Evolutionary conservation across 2,329 filamentous ascomycete genomes (phyloP), one percentile per base, ranked within the genome.

Genomic region (Dothiorella sarmentorum): DNA sequence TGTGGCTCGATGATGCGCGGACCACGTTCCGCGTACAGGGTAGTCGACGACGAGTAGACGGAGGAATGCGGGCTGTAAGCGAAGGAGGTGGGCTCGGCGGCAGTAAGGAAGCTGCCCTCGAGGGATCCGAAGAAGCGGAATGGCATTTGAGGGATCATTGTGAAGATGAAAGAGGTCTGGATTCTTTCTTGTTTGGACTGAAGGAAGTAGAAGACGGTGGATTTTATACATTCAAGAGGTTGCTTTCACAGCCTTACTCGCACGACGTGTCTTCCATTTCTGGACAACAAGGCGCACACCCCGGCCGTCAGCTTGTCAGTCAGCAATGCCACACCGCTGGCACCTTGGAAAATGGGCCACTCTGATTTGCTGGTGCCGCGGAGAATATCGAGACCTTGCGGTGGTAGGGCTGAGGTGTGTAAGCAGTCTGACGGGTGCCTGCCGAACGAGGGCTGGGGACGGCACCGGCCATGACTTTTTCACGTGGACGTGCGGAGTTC

Each of bases 281-380:
- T 40, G 49, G 47, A 27, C 7, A 3, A 20, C 7, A 7, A 11
- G 31, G 15, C 2, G n/a, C 47, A 26, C 33, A 38, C 15, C 31
- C 35, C n/a, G 47, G 49, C 6, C 33, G 24, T 53, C 49, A 53
- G 49, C 49, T 53, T 20, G 33, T 53, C 49, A 40, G 49, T 53
- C 49, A 53, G 49, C 49, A 53, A 53, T n/a, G n/a, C 31, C 49
- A 53, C 49, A 53, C 49, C 49, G 49, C 49, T 31, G 49, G 49
- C 24, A 13, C 24, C 5, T 13, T 29, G 4, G 7, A 13, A 37
- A 2, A 40, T 4, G 18, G 18, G 11, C 9, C 17, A 20, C 18
- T 15, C 10, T 26, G 4, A 53, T 40, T 29, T 10, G 49, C 33
- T 9, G 35, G 24, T n/a, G 17, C 7, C 15, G 22, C 35, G 24